Evolutionary conservation across 768 basidiomycete genomes (phyloP), one percentile per base, ranked within the genome.

Genomic region (Naganishia onofrii): DNA sequence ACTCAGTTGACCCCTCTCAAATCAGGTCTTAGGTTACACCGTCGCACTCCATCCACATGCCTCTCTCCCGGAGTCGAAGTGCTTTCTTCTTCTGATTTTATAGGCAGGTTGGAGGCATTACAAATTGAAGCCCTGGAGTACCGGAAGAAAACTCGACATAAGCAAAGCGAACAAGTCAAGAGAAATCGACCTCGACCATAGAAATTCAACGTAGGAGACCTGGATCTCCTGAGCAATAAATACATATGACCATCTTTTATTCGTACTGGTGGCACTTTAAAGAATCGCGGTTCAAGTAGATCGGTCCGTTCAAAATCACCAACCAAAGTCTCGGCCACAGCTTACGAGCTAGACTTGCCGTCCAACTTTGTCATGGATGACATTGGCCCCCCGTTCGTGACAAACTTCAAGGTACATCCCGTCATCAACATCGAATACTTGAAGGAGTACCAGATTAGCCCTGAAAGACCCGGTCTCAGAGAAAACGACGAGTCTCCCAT

Each of bases 211-310:
- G 66, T 36, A 13, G 53, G 53, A 32, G 28, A 67, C 29, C 12
- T 29, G 8, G 66, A 34, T 17, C 19, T 67, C 26, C 66, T 67
- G 17, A 67, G 51, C 66, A 67, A 48, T n/a, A 53, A 67, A 52
- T 67, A 54, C 23, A 38, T 67, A 46, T 7, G 28, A 34, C 66
- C 66, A 7, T 31, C 48, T 38, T 53, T 53, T 28, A 4, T 54
- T 15, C 48, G 36, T 32, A 38, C 66, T 9, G 21, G 23, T 17
- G 66, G 51, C 8, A 3, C 51, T 15, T 2, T 54, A 7, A 67
- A 55, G 54, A 12, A 53, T n/a, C n/a, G n/a, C n/a, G 52, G 17
- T 28, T 15, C 12, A 67, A 67, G 36, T 67, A 29, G 7, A 67
- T 52, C 12, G 66, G 51, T 19, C 66, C 66, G 8, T 67, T 67